Percentiles rank a stretch among this genome's conserved stretches.
Evolutionary conservation across 805 yeast genomes (phyloP).

Genomic region (Lachancea cidri): DNA sequence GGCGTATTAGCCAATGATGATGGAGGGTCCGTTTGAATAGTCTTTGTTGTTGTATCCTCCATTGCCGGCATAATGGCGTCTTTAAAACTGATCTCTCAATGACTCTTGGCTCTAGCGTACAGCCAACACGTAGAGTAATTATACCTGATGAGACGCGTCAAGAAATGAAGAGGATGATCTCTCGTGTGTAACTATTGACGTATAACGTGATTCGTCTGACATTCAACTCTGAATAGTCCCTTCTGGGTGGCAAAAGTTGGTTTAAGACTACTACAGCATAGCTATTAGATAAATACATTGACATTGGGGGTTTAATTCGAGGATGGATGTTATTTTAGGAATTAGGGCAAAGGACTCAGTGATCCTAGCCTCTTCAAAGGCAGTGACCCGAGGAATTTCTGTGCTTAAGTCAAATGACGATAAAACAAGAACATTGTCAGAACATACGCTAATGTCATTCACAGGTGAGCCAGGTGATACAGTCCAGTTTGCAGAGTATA

Average conservation of each 20-base stretch:
- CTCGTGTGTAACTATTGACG: too few species aligned
- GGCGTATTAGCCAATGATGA: not conserved
- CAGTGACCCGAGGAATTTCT: constrained; percentile 86
- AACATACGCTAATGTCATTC: constrained; percentile 77
- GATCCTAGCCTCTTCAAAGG: constrained; percentile 89
- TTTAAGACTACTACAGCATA: too few species aligned
- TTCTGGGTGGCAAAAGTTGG: constrained; percentile 3
- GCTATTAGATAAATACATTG: too few species aligned
- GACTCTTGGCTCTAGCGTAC: not conserved
- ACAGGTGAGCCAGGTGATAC: constrained; percentile 98
- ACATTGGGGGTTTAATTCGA: not conserved
- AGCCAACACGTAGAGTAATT: not conserved
- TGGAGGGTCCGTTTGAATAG: not conserved
- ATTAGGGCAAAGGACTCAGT: constrained; percentile 77
- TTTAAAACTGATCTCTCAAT: not conserved
- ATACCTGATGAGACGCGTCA: not conserved
- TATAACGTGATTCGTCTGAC: too few species aligned
- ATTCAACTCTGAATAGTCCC: not conserved
- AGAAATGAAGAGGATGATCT: too few species aligned
- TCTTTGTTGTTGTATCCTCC: not conserved
- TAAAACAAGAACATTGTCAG: constrained; percentile 69
- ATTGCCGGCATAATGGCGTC: not conserved
- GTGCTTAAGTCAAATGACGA: constrained; percentile 73
- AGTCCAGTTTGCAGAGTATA: constrained; percentile 88
- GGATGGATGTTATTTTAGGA: constrained; percentile 89